A percentile compares a stretch with the other conserved stretches of the same genome.
These are phyloP conservation scores for Barnettozyma wickerhamii DNA, from an alignment of 805 yeast genomes.

Conservation along the genomic window DNA sequence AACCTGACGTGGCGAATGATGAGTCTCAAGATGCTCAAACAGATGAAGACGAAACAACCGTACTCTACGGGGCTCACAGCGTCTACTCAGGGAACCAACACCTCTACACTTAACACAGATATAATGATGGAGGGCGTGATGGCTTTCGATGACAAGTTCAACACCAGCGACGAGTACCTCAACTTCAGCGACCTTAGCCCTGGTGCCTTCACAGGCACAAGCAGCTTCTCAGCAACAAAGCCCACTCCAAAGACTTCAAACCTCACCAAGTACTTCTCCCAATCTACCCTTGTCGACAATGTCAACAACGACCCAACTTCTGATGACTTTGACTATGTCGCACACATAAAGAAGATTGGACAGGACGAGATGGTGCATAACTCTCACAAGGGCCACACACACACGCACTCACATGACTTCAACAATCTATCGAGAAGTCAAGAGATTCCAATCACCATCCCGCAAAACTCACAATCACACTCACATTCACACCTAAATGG, in stretches of 20 bases:
- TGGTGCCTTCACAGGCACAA: too few species aligned
- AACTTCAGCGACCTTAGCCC: constrained; percentile 13
- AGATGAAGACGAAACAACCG: constrained; percentile 2
- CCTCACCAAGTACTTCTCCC: constrained; percentile 22
- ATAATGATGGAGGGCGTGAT: constrained; percentile 1
- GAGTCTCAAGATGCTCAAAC: constrained; percentile 39
- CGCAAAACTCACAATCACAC: background rate
- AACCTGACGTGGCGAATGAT: constrained; percentile 87
- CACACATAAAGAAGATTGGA: constrained; percentile 56
- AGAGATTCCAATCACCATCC: constrained; percentile 15
- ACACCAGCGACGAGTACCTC: constrained; percentile 23
- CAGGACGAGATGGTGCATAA: constrained; percentile 28
- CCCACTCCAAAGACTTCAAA: constrained; percentile 15
- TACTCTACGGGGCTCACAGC: background rate
- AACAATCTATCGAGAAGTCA: constrained; percentile 1
- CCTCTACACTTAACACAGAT: background rate
- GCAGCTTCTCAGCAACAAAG: background rate
- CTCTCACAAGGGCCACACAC: background rate
- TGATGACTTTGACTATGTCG: constrained; percentile 59
- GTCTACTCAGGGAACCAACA: background rate
- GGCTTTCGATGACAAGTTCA: constrained; percentile 4
- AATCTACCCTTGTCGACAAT: constrained; percentile 4
- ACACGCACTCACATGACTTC: constrained; percentile 3
- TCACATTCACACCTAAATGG: constrained; percentile 1
- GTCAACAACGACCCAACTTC: constrained; percentile 38